Base-by-base conservation (phyloP, 2,329 filamentous ascomycete genomes). In the Diplocarpon mali region DNA sequence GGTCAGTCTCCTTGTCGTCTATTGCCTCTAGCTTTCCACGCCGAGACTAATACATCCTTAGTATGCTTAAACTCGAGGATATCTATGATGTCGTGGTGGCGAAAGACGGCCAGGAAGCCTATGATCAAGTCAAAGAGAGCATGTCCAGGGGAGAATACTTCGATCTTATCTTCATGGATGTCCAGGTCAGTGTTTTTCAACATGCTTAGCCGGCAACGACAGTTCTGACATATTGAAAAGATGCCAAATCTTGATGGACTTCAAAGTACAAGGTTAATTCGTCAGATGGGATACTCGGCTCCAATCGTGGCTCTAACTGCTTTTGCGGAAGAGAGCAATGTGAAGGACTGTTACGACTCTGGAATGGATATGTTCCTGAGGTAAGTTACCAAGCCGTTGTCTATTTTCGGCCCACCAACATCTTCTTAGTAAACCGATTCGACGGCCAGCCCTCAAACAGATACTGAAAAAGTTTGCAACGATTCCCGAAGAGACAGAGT, bases 171-270 rank as follows among this genome's bases (percentile, higher is more conserved):
- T 92, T 95, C 60, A 95, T 95, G 89, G 89, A 95, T 57, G 83
- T 95, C 7, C 86, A 78, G 56, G 63, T 63, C 53, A 45, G 53
- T 42, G 11, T 30, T 15, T 16, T 20, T 10, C 12, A 24, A 24
- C 20, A 24, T 24, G 7, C 12, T 27, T 27, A 10, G 29, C 5
- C n/a, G 15, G 14, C 7, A 10, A 7, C 24, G 28, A 16, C 29
- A 13, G 5, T 20, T 34, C 30, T 32, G 9, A 32, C 30, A 5
- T 12, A 3, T 4, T 3, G 30, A 12, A 35, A 31, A 85, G 65
- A 95, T 95, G 89, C 89, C 89, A 3, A 93, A 92, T 51, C 73
- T 95, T 12, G 88, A 95, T 58, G 89, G 89, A 1, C 68, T 95
- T 17, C 83, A 95, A 61, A 89, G 83, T 38, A 95, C 89, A 1